phyloP scores from a whole-genome alignment of 2,329 filamentous ascomycete genomes.

The Cladosporium oxysporum region DNA sequence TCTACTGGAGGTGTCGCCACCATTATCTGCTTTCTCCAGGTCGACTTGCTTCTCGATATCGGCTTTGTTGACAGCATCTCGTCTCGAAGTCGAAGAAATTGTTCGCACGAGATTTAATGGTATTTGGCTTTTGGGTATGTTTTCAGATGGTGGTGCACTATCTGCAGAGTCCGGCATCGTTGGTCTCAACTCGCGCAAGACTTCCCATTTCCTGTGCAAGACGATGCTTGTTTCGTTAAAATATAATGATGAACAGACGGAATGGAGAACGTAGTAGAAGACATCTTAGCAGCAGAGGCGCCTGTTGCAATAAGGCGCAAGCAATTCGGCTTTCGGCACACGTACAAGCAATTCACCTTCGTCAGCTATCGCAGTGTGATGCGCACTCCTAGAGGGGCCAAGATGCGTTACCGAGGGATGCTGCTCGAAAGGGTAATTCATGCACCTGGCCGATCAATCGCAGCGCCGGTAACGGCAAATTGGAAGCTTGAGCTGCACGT shows the following conservation, averaged over 20 bases:
- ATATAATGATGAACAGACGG: background rate
- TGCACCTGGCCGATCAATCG: slow-evolving; percentile 13
- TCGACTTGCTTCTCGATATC: slow-evolving; percentile 26
- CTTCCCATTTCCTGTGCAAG: background rate
- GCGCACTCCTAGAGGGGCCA: slow-evolving; percentile 17
- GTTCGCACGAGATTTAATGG: slow-evolving; percentile 9
- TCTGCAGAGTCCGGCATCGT: slow-evolving; percentile 2
- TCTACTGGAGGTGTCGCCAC: slow-evolving; percentile 30
- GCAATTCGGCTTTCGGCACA: slow-evolving; percentile 14
- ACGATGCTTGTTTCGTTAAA: background rate
- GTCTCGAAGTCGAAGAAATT: background rate
- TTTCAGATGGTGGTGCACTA: background rate
- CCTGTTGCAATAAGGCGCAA: background rate
- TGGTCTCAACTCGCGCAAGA: background rate
- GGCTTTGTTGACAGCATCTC: slow-evolving; percentile 18
- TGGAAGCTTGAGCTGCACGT: slow-evolving; percentile 13
- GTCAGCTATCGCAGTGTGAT: slow-evolving; percentile 14
- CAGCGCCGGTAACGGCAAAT: slow-evolving; percentile 6
- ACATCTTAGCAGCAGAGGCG: background rate
- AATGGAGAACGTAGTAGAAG: background rate
- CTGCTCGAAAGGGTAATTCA: slow-evolving; percentile 10
- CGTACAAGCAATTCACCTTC: slow-evolving; percentile 11
- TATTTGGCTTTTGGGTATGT: slow-evolving; percentile 5
- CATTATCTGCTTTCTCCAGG: slow-evolving; percentile 30
- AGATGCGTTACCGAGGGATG: slow-evolving; percentile 15